Evolutionary conservation across 2,329 filamentous ascomycete species (phyloP).

Genomic region (Diaporthe australafricana): DNA sequence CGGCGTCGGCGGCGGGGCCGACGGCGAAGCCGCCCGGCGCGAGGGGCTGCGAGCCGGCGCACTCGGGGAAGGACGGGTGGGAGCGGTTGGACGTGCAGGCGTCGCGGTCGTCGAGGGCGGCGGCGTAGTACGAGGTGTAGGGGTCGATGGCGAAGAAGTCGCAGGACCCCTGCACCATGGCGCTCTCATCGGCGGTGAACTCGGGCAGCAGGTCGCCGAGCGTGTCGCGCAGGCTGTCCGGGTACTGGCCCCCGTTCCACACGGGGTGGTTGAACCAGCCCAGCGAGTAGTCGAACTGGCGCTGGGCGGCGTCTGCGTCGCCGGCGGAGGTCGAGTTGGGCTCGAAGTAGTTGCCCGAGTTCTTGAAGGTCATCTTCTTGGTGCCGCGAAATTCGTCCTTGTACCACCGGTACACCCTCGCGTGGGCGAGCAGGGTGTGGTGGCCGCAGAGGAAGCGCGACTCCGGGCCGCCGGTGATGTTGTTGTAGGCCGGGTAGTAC

Average conservation of each 20-base stretch:
- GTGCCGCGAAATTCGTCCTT: conserved; percentile 25
- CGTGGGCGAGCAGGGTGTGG: conserved; percentile 29
- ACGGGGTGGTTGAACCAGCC: conserved; percentile 29
- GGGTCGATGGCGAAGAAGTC: conserved; percentile 32
- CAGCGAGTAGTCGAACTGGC: conserved; percentile 25
- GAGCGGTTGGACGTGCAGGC: conserved; percentile 20
- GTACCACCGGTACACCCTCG: conserved; percentile 28
- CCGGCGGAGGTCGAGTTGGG: conserved; percentile 20
- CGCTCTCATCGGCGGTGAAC: conserved; percentile 23
- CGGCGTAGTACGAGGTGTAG: conserved; percentile 16
- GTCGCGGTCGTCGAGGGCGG: background rate
- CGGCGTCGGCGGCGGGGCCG: conserved; percentile 16
- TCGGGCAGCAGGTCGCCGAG: conserved; percentile 22
- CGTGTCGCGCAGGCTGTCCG: conserved; percentile 19
- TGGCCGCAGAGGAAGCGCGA: conserved; percentile 30
- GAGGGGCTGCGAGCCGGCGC: background rate
- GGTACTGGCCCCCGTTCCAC: conserved; percentile 29
- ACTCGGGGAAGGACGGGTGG: conserved; percentile 12
- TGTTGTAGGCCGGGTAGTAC: conserved; percentile 31
- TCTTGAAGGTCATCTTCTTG: conserved; percentile 30
- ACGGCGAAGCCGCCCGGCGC: conserved; percentile 14
- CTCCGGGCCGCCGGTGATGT: conserved; percentile 16
- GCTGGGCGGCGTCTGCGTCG: conserved; percentile 15
- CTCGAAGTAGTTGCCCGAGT: conserved; percentile 25
- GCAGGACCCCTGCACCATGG: conserved; percentile 17